These are phyloP conservation scores for Aspergillus sp. DNA, from an alignment of 2,329 filamentous ascomycete genomes.

Conservation along the genomic window DNA sequence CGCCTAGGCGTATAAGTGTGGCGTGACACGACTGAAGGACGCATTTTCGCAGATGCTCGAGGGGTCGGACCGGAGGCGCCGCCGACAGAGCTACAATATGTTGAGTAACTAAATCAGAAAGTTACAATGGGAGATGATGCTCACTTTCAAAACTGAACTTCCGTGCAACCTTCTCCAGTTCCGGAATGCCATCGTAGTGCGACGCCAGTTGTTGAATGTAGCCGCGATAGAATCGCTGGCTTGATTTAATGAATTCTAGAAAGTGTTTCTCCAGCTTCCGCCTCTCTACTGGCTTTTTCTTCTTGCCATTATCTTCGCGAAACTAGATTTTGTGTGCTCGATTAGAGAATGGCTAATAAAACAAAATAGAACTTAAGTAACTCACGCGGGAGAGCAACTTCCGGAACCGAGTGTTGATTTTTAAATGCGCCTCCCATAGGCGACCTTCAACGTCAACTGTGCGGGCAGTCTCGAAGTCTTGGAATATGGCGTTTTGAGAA, in stretches of 20 bases:
- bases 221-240: slow-evolving; percentile 83
- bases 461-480: slow-evolving; percentile 55
- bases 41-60: slow-evolving; percentile 54
- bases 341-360: slow-evolving; percentile 4
- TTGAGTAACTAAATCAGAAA: slow-evolving; percentile 10
- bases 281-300: slow-evolving; percentile 60
- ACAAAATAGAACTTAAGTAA: slow-evolving; percentile 11
- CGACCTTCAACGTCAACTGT: slow-evolving; percentile 65
- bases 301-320: slow-evolving; percentile 51
- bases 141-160: slow-evolving; percentile 51
- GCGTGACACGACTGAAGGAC: slow-evolving; percentile 76
- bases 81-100: slow-evolving; percentile 38
- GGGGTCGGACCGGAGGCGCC: slow-evolving; percentile 46
- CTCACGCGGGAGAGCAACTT: slow-evolving; percentile 61
- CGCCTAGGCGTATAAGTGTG: slow-evolving; percentile 82
- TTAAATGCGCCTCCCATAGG: slow-evolving; percentile 77
- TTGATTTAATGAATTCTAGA: slow-evolving; percentile 79
- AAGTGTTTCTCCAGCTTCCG: slow-evolving; percentile 82
- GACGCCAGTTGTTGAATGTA: slow-evolving; percentile 76
- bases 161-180: slow-evolving; percentile 58
- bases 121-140: slow-evolving; percentile 17
- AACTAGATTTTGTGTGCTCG: slow-evolving; percentile 36
- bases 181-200: slow-evolving; percentile 56
- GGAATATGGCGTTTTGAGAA: slow-evolving; percentile 71
- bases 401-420: slow-evolving; percentile 76